Percentiles rank a stretch among this genome's conserved stretches.
These are phyloP conservation scores for Aureobasidium sp. DNA, from an alignment of 2,329 filamentous ascomycete genomes.

Conservation along the genomic window DNA sequence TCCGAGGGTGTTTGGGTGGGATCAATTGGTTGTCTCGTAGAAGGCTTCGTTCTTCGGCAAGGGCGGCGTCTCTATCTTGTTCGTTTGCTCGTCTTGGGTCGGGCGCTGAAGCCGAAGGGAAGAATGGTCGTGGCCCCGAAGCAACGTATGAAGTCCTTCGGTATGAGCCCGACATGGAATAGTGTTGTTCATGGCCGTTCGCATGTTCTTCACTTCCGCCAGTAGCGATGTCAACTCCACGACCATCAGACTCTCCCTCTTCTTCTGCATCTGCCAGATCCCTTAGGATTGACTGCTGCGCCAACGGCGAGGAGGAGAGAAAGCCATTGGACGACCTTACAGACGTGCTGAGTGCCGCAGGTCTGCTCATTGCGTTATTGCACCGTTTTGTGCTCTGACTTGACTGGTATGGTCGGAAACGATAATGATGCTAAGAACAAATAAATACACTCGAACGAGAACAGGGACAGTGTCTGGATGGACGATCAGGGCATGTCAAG, in stretches of 20 bases:
- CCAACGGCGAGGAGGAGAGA: slow-evolving; percentile 21
- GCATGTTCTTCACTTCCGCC: slow-evolving; percentile 9
- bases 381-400: background rate
- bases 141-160: slow-evolving; percentile 71
- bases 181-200: slow-evolving; percentile 18
- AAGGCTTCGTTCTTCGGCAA: slow-evolving; percentile 52
- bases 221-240: background rate
- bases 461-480: background rate
- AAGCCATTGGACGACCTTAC: slow-evolving; percentile 13
- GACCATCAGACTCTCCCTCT: slow-evolving; percentile 17
- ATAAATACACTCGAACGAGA: background rate
- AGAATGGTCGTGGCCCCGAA: slow-evolving; percentile 61
- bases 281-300: slow-evolving; percentile 27
- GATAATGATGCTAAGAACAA: background rate
- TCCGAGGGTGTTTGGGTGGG: slow-evolving; percentile 43
- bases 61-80: slow-evolving; percentile 47
- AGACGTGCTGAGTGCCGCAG: slow-evolving; percentile 7
- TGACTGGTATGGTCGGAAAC: background rate
- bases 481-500: background rate
- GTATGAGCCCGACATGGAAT: slow-evolving; percentile 59
- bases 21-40: slow-evolving; percentile 55
- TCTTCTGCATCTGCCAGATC: slow-evolving; percentile 26
- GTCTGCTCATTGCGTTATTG: slow-evolving; percentile 11
- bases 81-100: slow-evolving; percentile 43
- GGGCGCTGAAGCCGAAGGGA: slow-evolving; percentile 55